Evolutionary conservation across 2,329 filamentous ascomycete genomes (phyloP).

Genomic region (Monosporascus sp.): DNA sequence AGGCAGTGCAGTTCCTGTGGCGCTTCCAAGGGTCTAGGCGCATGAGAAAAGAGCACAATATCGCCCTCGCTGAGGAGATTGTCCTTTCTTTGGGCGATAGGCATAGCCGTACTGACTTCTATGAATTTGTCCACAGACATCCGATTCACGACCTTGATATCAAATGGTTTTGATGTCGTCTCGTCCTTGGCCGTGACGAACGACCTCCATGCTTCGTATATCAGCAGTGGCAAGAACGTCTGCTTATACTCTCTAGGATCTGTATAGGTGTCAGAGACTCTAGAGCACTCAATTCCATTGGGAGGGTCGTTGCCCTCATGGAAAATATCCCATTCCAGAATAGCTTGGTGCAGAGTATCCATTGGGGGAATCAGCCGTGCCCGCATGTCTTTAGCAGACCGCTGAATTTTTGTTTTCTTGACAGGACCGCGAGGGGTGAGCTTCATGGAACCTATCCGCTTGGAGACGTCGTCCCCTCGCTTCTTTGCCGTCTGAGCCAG

Average conservation of each 20-base stretch:
- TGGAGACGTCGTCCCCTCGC: constrained; percentile 41
- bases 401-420: constrained; percentile 74
- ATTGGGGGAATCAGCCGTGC: constrained; percentile 88
- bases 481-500: constrained; percentile 45
- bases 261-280: constrained; percentile 72
- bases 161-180: constrained; percentile 72
- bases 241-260: constrained; percentile 76
- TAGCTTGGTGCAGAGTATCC: constrained; percentile 74
- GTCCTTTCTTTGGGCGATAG: constrained; percentile 64
- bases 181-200: constrained; percentile 90
- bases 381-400: constrained; percentile 89
- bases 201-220: constrained; percentile 92
- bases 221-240: constrained; percentile 84
- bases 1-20: constrained; percentile 72
- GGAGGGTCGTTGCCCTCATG: constrained; percentile 84
- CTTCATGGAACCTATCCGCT: constrained; percentile 44
- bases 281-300: constrained; percentile 64
- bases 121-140: constrained; percentile 90
- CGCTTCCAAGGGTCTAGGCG: constrained; percentile 63
- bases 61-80: constrained; percentile 76
- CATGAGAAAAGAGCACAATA: constrained; percentile 78
- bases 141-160: constrained; percentile 81
- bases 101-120: constrained; percentile 83
- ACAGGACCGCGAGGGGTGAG: constrained; percentile 65
- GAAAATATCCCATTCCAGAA: constrained; percentile 94